Base-by-base conservation (phyloP, 768 basidiomycete species). In the Astraeus odoratus region DNA sequence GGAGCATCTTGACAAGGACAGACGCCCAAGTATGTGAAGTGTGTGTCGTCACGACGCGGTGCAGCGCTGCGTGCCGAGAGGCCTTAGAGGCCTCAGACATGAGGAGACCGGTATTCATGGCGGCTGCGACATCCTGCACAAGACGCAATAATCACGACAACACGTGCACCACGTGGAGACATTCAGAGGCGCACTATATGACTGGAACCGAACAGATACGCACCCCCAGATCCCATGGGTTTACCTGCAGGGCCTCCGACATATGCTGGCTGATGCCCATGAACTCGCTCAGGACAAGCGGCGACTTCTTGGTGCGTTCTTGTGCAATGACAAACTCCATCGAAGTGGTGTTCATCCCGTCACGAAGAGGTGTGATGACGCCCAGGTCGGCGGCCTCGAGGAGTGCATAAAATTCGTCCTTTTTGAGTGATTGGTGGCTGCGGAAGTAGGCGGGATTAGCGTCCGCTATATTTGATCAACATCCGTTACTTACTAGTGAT, bases 321-420 rank as follows among this genome's bases (percentile, higher is more conserved):
- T 99, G 95, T 26, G 93, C 92, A 50, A 98, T 86, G 23, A 95
- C 86, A 64, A 94, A 97, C 66, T 98, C 95, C 92, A 96, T 95
- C 42, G 83, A 86, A 0, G 62, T 94, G 12, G 95, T 97, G 73
- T 99, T 99, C 96, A 98, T 98, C 5, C 95, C 96, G 59, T 99
- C 95, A 26, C 95, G 80, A 5, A 97, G 74, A 1, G 93, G 91
- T 0, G 95, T 97, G 64, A 97, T 95, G 33, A 99, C 83, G 13
- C 86, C 95, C 12, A 98, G 75, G 61, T 97, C 94, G 5, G 95
- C 94, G 3, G 90, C 94, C 44, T 81, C 83, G 30, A 99, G 72
- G 10, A 99, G 75, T 0, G 92, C 95, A 65, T 97, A 97, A 65
- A 96, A 99, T 62, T 99, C 95, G 66, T 98, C 92, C 64, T 92